Percentiles rank a stretch among this genome's conserved stretches.
Evolutionary conservation across 2,329 filamentous ascomycete genomes (phyloP).

Genomic region (Botrytis tulipae): DNA sequence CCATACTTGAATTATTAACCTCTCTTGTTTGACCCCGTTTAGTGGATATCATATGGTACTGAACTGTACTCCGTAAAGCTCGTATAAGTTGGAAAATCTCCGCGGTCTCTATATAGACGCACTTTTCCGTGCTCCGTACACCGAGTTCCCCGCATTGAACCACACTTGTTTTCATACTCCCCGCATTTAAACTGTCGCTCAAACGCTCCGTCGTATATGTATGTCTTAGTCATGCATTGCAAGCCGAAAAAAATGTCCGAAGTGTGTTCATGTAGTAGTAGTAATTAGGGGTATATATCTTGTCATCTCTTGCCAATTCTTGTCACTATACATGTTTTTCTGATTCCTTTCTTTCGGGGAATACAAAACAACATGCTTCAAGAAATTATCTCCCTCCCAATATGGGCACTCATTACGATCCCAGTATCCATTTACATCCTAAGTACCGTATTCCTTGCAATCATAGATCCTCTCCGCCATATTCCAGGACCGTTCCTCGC

Average conservation of each 20-base stretch:
- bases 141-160: not conserved
- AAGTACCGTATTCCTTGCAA: not conserved
- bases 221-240: not conserved
- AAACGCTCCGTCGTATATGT: not conserved
- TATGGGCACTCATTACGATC: not conserved
- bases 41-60: too few species aligned
- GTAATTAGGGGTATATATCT: not conserved
- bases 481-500: constrained; percentile 48
- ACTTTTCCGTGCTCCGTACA: too few species aligned
- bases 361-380: constrained; percentile 5
- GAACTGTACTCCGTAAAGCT: too few species aligned
- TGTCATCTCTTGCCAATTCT: not conserved
- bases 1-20: too few species aligned
- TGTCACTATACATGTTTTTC: not conserved
- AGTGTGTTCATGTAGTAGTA: not conserved
- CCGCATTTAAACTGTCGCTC: not conserved
- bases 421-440: constrained; percentile 11
- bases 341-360: not conserved
- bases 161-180: not conserved
- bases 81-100: too few species aligned
- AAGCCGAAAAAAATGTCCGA: not conserved
- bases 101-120: too few species aligned
- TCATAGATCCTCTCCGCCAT: constrained; percentile 37
- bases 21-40: too few species aligned
- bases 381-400: not conserved